Evolutionary conservation across 805 yeast genomes (phyloP).

Genomic region (Candida oleophila): DNA sequence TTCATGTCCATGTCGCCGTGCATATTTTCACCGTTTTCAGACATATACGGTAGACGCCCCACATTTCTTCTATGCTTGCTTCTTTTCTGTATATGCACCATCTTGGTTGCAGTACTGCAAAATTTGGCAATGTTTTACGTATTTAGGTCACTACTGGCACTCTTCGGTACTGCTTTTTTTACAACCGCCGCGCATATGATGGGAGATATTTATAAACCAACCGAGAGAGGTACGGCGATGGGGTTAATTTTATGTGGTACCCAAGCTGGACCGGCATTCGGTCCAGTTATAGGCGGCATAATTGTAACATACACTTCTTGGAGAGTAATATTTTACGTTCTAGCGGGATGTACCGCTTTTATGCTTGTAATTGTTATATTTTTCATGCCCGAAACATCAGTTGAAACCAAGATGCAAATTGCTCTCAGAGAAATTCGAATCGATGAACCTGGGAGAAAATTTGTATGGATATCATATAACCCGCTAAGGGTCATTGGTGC

Average conservation of each 20-base stretch:
- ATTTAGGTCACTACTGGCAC: slow-evolving; percentile 49
- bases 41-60: slow-evolving; percentile 50
- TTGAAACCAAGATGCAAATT: slow-evolving; percentile 26
- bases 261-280: slow-evolving; percentile 54
- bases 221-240: slow-evolving; percentile 51
- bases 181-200: slow-evolving; percentile 51
- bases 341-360: slow-evolving; percentile 43
- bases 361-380: slow-evolving; percentile 33
- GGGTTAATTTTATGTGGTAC: slow-evolving; percentile 49
- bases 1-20: slow-evolving; percentile 56
- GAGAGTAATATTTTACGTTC: slow-evolving; percentile 53
- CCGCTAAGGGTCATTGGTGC: slow-evolving; percentile 46
- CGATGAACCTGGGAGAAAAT: slow-evolving; percentile 29
- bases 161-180: slow-evolving; percentile 57
- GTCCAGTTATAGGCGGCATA: slow-evolving; percentile 53
- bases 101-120: slow-evolving; percentile 45
- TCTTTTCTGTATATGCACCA: slow-evolving; percentile 19
- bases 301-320: slow-evolving; percentile 50
- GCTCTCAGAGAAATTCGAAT: slow-evolving; percentile 17
- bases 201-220: slow-evolving; percentile 51
- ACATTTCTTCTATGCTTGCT: slow-evolving; percentile 43
- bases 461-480: slow-evolving; percentile 43
- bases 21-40: slow-evolving; percentile 48
- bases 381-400: slow-evolving; percentile 47
- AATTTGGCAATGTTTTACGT: slow-evolving; percentile 55